Conservation (phyloP, 345 rosid genomes). For the Populus tremula region DNA sequence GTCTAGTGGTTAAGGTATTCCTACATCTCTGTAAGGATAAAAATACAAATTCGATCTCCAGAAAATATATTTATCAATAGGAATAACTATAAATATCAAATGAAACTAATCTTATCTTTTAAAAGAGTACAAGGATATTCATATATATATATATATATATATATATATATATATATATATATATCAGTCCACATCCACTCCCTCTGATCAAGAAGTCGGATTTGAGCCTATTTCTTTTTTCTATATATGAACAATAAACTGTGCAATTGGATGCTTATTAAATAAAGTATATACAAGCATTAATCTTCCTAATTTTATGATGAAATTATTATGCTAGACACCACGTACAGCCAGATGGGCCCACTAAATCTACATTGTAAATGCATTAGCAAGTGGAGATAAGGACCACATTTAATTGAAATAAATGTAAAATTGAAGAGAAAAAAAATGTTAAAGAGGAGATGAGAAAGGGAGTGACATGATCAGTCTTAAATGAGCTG, state of each 20-base stretch:
- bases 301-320: background rate
- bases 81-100: too few species aligned
- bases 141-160: too few species aligned
- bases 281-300: background rate
- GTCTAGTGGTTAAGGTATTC: too few species aligned
- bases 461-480: background rate
- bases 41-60: too few species aligned
- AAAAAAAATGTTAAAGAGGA: background rate
- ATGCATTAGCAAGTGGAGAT: background rate
- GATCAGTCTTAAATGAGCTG: constrained; percentile 15
- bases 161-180: too few species aligned
- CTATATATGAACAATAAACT: too few species aligned
- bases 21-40: too few species aligned
- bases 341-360: background rate
- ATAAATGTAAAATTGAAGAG: constrained; percentile 6
- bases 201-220: too few species aligned
- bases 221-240: too few species aligned
- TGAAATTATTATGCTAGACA: background rate
- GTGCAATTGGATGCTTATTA: background rate
- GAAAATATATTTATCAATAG: too few species aligned
- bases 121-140: too few species aligned
- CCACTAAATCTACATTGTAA: constrained; percentile 4
- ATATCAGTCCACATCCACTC: background rate
- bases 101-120: too few species aligned
- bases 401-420: constrained; percentile 8